Evolutionary conservation across 2,329 filamentous ascomycete species (phyloP).

Genomic region (Sporothrix sp.): DNA sequence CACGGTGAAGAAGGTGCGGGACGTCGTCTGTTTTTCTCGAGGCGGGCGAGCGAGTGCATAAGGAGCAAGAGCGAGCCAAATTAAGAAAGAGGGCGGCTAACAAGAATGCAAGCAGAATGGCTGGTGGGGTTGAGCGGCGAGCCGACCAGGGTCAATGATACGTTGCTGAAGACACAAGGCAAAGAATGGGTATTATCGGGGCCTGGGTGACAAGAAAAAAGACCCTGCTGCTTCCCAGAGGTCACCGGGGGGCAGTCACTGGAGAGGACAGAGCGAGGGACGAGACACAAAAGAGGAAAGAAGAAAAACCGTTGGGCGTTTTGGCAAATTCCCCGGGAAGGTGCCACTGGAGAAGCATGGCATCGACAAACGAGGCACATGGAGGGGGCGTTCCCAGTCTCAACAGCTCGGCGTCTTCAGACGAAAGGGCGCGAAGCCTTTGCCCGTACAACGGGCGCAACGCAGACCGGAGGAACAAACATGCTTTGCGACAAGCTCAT

Average conservation of each 20-base stretch:
- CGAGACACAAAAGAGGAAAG: too few species aligned
- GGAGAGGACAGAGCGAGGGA: too few species aligned
- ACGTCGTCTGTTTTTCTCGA: constrained; percentile 5
- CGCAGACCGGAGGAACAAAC: too few species aligned
- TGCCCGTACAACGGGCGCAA: not conserved
- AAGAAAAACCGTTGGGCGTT: not conserved
- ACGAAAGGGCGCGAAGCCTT: not conserved
- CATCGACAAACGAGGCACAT: not conserved
- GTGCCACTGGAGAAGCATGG: not conserved
- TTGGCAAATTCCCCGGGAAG: not conserved
- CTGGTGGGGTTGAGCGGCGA: not conserved
- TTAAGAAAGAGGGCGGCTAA: constrained; percentile 13
- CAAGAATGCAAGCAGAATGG: not conserved
- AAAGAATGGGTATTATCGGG: not conserved
- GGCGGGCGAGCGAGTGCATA: constrained; percentile 7
- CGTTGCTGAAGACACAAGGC: constrained; percentile 1
- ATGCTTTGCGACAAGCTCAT: not conserved
- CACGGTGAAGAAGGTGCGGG: constrained; percentile 1
- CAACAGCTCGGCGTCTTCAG: not conserved
- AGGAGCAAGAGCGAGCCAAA: constrained; percentile 4
- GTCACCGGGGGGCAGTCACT: too few species aligned
- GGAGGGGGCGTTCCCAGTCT: constrained; percentile 1
- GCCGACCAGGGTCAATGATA: constrained; percentile 4
- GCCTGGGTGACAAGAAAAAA: not conserved
- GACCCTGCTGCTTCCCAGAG: not conserved